These are phyloP conservation scores for Linderniella brevidens DNA, from an alignment of 257 asterid species.

Conservation along the genomic window DNA sequence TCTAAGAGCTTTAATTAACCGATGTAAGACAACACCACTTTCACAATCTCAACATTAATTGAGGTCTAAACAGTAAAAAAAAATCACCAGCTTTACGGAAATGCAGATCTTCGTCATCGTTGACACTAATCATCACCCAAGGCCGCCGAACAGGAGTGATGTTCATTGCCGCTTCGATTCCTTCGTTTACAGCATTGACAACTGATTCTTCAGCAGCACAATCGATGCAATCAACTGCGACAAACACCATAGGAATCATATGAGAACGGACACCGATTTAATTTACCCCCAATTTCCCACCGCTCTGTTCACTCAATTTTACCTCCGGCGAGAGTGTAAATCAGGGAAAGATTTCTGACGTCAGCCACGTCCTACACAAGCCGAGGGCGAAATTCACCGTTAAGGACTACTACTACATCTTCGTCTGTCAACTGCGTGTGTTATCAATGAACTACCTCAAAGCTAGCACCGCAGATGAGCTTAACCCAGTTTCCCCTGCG, in stretches of 20 bases:
- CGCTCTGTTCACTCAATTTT: too few species aligned
- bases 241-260: constrained; percentile 7
- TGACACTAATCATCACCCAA: constrained; percentile 93
- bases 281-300: not conserved
- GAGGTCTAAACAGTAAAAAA: not conserved
- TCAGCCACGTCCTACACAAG: constrained; percentile 56
- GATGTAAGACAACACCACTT: too few species aligned
- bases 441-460: constrained; percentile 36
- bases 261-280: not conserved
- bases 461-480: constrained; percentile 94
- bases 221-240: constrained; percentile 84
- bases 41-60: not conserved
- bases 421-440: not conserved
- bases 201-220: constrained; percentile 92
- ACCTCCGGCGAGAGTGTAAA: constrained; percentile 94
- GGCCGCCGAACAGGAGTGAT: constrained; percentile 71
- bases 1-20: too few species aligned
- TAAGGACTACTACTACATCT: not conserved
- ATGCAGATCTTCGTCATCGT: constrained; percentile 74
- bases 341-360: constrained; percentile 81
- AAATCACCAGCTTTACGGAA: constrained; percentile 82
- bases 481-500: constrained; percentile 80
- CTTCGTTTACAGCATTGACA: constrained; percentile 72
- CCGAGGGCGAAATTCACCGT: constrained; percentile 1
- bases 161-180: constrained; percentile 61